A percentile compares a stretch with the other conserved stretches of the same genome.
Evolutionary conservation across 345 rosid species (phyloP).

Genomic region (Rhodomyrtus tomentosa): DNA sequence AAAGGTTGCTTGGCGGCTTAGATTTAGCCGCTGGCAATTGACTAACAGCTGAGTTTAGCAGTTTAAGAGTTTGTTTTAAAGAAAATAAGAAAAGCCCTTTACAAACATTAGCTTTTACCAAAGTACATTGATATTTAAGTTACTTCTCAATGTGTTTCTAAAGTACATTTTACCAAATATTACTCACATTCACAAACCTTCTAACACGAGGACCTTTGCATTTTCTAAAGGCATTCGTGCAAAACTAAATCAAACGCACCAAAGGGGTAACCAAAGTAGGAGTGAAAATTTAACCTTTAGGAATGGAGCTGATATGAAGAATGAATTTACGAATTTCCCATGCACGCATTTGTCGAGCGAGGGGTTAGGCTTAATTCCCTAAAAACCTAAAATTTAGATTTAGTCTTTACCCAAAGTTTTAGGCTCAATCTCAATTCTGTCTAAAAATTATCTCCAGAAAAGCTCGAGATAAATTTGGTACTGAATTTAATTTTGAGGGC

Average conservation of each 20-base stretch:
- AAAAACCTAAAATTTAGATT: not conserved
- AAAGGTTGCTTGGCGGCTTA: no score
- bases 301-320: not conserved
- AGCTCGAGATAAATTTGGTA: not conserved
- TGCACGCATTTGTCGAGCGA: not conserved
- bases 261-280: no score
- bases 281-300: not conserved
- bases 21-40: fast-evolving
- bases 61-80: no score
- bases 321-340: not conserved
- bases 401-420: no score
- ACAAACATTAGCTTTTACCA: not conserved
- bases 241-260: not conserved
- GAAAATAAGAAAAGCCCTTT: not conserved
- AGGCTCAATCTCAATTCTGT: no score
- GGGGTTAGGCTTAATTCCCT: not conserved
- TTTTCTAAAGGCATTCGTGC: fast-evolving
- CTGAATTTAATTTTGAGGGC: not conserved
- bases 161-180: fast-evolving
- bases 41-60: no score
- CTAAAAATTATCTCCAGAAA: not conserved
- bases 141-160: fast-evolving
- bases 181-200: fast-evolving
- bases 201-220: fast-evolving
- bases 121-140: not conserved